Percentiles rank a stretch among this genome's conserved stretches.
Conservation (phyloP, 768 basidiomycete genomes). For the Exidia glandulosa region DNA sequence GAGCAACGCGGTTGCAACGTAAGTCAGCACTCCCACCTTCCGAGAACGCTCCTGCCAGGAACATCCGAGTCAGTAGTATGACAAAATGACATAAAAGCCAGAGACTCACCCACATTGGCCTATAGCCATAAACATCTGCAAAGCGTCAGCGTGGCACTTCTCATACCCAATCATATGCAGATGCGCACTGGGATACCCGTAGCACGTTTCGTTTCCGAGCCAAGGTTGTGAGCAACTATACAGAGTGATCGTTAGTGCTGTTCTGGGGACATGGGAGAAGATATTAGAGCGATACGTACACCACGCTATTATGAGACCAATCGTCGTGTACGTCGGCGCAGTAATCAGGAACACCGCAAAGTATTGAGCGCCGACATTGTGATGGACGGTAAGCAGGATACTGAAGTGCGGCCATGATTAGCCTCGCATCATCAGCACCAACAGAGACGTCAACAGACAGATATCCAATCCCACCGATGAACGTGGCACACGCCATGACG, state of each 20-base stretch:
- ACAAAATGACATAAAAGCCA: not conserved
- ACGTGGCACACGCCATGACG: slow-evolving; percentile 17
- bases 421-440: not conserved
- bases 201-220: slow-evolving; percentile 68
- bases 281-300: slow-evolving; percentile 33
- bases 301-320: slow-evolving; percentile 69
- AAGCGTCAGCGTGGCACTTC: too few species aligned
- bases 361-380: slow-evolving; percentile 54
- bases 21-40: slow-evolving; percentile 47
- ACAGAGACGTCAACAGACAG: slow-evolving; percentile 24
- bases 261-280: not conserved
- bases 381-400: slow-evolving; percentile 41
- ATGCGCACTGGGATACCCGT: slow-evolving; percentile 44
- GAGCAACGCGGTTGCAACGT: not conserved
- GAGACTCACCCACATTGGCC: slow-evolving; percentile 52
- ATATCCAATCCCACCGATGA: slow-evolving; percentile 49
- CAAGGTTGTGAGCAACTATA: slow-evolving; percentile 60
- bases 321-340: slow-evolving; percentile 64
- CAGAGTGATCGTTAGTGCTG: too few species aligned
- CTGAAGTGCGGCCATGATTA: not conserved
- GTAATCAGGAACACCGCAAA: slow-evolving; percentile 73
- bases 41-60: not conserved
- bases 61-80: slow-evolving; percentile 11
- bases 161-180: not conserved
- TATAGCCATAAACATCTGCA: slow-evolving; percentile 58